phyloP scores from a whole-genome alignment of 2,329 filamentous ascomycete species.

The Fusarium mundagurra region DNA sequence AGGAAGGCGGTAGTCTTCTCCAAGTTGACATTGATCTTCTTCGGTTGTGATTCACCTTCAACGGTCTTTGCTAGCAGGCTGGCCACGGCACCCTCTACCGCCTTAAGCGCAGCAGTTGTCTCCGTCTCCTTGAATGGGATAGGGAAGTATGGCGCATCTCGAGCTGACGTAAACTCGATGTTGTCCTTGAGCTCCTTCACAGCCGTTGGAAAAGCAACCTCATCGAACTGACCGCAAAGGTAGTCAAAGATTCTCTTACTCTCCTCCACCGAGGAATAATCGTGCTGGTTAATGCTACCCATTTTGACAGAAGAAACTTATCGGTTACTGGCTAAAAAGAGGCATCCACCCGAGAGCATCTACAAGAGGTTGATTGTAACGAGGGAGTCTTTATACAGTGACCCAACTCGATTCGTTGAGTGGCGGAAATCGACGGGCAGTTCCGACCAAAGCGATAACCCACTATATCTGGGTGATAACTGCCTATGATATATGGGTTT shows the following conservation, averaged over 20 bases:
- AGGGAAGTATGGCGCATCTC: constrained; percentile 55
- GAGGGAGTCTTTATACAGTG: constrained; percentile 22
- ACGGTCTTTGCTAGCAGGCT: constrained; percentile 45
- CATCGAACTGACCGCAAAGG: constrained; percentile 41
- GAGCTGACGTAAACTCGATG: constrained; percentile 48
- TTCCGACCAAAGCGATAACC: not conserved
- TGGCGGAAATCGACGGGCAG: constrained; percentile 4
- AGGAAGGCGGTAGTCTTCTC: constrained; percentile 57
- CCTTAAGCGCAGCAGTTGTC: constrained; percentile 55
- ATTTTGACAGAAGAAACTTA: not conserved
- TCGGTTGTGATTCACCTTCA: constrained; percentile 10
- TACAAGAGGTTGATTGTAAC: not conserved
- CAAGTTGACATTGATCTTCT: constrained; percentile 45
- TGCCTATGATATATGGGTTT: not conserved
- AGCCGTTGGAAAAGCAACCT: constrained; percentile 43
- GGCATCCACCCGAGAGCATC: not conserved
- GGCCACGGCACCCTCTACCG: constrained; percentile 52
- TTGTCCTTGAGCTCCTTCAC: constrained; percentile 37
- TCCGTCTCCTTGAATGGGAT: constrained; percentile 60
- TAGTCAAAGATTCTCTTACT: constrained; percentile 34
- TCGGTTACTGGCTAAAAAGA: not conserved
- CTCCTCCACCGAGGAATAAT: constrained; percentile 37
- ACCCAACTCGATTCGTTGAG: not conserved
- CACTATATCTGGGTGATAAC: not conserved
- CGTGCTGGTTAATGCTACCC: constrained; percentile 20